phyloP scores from a whole-genome alignment of 2,329 filamentous ascomycete species.

The Calcarisporium arbuscula region DNA sequence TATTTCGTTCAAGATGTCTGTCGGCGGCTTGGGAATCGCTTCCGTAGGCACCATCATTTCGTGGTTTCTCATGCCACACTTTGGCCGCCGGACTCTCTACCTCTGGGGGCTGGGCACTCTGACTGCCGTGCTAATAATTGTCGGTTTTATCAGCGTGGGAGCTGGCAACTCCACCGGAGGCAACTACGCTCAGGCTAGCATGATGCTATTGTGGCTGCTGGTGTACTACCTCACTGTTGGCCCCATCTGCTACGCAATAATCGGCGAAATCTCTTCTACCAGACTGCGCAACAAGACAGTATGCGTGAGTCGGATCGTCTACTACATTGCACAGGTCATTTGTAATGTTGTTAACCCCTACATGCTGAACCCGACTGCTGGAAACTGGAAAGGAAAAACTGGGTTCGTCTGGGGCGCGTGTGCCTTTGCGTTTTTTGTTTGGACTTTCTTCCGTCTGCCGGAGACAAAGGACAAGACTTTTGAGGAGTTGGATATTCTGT shows the following conservation, averaged over 20 bases:
- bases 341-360: slow-evolving; percentile 19
- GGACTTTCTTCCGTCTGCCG: slow-evolving; percentile 44
- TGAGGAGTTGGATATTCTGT: slow-evolving; percentile 49
- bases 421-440: slow-evolving; percentile 31
- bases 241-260: slow-evolving; percentile 33
- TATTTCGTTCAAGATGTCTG: slow-evolving; percentile 29
- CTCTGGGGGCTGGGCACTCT: slow-evolving; percentile 26
- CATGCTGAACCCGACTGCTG: slow-evolving; percentile 21
- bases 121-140: slow-evolving; percentile 23
- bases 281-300: slow-evolving; percentile 32
- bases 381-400: slow-evolving; percentile 20
- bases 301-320: slow-evolving; percentile 25
- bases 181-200: slow-evolving; percentile 27
- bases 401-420: slow-evolving; percentile 33
- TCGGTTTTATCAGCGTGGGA: slow-evolving; percentile 24
- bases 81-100: slow-evolving; percentile 32
- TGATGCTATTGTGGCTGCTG: slow-evolving; percentile 34
- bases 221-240: slow-evolving; percentile 32
- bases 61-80: slow-evolving; percentile 29
- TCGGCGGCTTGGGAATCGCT: slow-evolving; percentile 17
- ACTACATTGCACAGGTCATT: slow-evolving; percentile 16
- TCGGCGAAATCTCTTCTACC: slow-evolving; percentile 29
- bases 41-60: slow-evolving; percentile 22
- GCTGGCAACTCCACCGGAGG: too few species aligned
- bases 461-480: slow-evolving; percentile 45